phyloP scores from a whole-genome alignment of 2,329 filamentous ascomycete genomes.

The Capronia coronata region DNA sequence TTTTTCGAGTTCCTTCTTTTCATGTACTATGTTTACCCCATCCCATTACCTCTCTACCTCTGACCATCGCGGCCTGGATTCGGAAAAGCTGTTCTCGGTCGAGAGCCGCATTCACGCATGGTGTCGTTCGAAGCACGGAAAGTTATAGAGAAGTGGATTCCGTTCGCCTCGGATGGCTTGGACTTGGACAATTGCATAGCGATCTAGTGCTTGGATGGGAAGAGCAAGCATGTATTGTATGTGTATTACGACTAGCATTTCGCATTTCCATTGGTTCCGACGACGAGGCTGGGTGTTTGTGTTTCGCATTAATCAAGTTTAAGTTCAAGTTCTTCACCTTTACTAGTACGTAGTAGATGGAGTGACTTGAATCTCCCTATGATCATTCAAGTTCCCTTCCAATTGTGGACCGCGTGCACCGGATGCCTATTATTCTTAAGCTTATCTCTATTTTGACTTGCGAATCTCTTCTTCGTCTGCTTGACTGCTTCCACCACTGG shows the following conservation, averaged over 20 bases:
- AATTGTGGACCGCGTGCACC: not conserved
- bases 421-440: not conserved
- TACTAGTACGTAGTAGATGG: no score
- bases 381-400: not conserved
- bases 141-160: not conserved
- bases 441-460: not conserved
- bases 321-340: no score
- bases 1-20: slow-evolving; percentile 1
- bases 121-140: not conserved
- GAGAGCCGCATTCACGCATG: no score
- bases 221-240: not conserved
- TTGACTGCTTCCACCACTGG: no score
- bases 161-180: not conserved
- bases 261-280: not conserved
- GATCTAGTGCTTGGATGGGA: not conserved
- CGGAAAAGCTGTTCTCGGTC: not conserved
- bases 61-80: not conserved
- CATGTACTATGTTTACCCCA: not conserved
- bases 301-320: no score
- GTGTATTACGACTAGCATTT: not conserved
- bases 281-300: no score
- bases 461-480: not conserved
- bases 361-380: no score
- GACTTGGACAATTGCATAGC: not conserved
- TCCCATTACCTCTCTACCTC: no score